These are phyloP conservation scores for Myriosclerotinia duriaeana DNA, from an alignment of 2,329 filamentous ascomycete genomes.

Conservation along the genomic window DNA sequence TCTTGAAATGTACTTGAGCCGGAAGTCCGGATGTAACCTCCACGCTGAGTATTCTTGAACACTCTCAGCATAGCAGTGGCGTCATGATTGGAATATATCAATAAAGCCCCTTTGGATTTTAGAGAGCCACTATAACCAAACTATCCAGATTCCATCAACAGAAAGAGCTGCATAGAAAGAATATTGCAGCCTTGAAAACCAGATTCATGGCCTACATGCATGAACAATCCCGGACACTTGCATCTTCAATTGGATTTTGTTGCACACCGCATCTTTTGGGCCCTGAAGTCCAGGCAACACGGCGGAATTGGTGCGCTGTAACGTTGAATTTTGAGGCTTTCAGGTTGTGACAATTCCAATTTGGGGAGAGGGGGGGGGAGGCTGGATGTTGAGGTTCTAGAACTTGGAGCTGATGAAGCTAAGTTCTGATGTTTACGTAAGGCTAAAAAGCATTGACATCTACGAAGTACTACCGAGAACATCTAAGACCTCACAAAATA, in stretches of 20 bases:
- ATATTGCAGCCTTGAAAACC: conserved; percentile 19
- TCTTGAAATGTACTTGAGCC: too few relatives aligned
- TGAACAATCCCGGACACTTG: conserved; percentile 9
- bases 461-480: too few relatives aligned
- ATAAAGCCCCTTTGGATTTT: too few relatives aligned
- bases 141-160: not conserved
- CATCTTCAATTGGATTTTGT: conserved; percentile 22
- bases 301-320: conserved; percentile 16
- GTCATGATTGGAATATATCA: too few relatives aligned
- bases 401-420: not conserved
- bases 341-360: not conserved
- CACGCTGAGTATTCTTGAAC: too few relatives aligned
- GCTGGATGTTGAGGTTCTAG: not conserved
- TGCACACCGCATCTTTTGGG: conserved; percentile 26
- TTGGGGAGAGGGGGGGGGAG: too few relatives aligned
- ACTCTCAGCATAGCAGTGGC: too few relatives aligned
- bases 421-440: not conserved
- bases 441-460: not conserved
- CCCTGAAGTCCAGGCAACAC: conserved; percentile 27
- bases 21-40: too few relatives aligned
- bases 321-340: conserved; percentile 13
- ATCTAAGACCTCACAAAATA: not conserved
- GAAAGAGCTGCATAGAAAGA: not conserved
- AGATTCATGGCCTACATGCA: conserved; percentile 19
- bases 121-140: too few relatives aligned